Evolutionary conservation across 257 asterid genomes (phyloP).

Genomic region (Vinca minor): DNA sequence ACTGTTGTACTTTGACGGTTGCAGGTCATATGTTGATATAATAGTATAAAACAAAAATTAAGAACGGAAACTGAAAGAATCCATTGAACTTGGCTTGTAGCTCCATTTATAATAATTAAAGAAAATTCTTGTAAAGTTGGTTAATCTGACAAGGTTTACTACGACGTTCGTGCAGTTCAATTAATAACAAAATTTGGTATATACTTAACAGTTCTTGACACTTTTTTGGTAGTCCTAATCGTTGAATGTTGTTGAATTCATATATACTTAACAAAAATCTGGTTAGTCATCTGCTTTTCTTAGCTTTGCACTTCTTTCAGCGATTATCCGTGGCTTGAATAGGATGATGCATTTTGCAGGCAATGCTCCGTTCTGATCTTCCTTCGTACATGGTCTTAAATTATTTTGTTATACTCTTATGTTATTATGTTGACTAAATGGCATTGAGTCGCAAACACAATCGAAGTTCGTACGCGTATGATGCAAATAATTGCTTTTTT

Average conservation of each 20-base stretch:
- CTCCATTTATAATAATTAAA: background rate
- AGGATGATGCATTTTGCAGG: slow-evolving; percentile 38
- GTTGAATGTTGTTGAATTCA: background rate
- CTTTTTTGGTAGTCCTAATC: background rate
- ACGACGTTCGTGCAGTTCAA: slow-evolving; percentile 67
- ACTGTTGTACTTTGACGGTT: background rate
- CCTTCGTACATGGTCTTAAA: slow-evolving; percentile 96
- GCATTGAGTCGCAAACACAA: too few relatives aligned
- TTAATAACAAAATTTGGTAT: slow-evolving; percentile 82
- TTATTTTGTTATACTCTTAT: background rate
- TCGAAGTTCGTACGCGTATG: background rate
- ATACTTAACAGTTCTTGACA: slow-evolving; percentile 5
- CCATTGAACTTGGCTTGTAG: background rate
- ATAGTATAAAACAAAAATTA: background rate
- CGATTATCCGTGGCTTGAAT: slow-evolving; percentile 4
- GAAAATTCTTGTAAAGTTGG: background rate
- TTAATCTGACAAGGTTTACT: background rate
- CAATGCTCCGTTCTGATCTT: slow-evolving; percentile 84
- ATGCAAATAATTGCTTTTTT: slow-evolving; percentile 3
- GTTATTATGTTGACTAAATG: too few relatives aligned
- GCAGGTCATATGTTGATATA: too few relatives aligned
- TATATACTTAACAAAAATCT: slow-evolving; percentile 90
- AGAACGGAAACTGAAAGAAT: background rate
- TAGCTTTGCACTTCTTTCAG: background rate
- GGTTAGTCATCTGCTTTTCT: slow-evolving; percentile 20